Conservation (phyloP, 202 grass and related monocot genomes). For the Elaeis oleifera region DNA sequence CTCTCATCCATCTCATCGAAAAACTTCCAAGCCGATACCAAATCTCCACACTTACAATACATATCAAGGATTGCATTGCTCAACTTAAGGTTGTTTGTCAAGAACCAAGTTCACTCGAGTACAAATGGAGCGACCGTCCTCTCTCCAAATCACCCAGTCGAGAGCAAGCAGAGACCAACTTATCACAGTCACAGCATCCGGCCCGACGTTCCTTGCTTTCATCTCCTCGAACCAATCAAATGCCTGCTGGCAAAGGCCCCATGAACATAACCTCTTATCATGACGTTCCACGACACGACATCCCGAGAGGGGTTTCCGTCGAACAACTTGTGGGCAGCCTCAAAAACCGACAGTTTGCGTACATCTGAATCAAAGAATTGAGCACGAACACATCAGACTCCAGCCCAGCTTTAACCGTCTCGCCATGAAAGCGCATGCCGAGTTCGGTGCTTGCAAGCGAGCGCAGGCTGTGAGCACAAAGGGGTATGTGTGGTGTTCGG, state of each 20-base stretch:
- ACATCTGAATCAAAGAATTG: slow-evolving; percentile 16
- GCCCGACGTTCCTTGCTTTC: slow-evolving; percentile 1
- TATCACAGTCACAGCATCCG: slow-evolving; percentile 13
- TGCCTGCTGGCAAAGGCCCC: neutral
- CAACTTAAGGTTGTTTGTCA: slow-evolving; percentile 7
- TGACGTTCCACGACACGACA: slow-evolving; percentile 18
- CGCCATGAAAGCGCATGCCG: slow-evolving; percentile 10
- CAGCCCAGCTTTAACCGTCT: slow-evolving; percentile 9
- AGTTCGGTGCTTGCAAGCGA: neutral
- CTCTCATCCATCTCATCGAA: neutral
- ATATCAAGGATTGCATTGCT: slow-evolving; percentile 11
- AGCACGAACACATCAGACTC: slow-evolving; percentile 1
- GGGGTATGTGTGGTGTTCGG: slow-evolving; percentile 13
- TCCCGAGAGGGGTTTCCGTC: slow-evolving; percentile 18
- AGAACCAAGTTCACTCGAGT: slow-evolving; percentile 4
- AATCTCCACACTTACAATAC: slow-evolving; percentile 18
- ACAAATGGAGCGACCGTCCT: slow-evolving; percentile 7
- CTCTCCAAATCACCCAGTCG: slow-evolving; percentile 1
- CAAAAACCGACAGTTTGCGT: slow-evolving; percentile 4
- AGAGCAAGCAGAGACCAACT: slow-evolving; percentile 15
- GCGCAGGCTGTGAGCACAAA: slow-evolving; percentile 18
- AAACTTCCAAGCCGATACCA: neutral
- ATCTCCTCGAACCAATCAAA: slow-evolving; percentile 17
- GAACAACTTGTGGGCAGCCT: slow-evolving; percentile 19
- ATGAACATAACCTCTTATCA: slow-evolving; percentile 7